These are phyloP conservation scores for Filosporella fistucella DNA, from an alignment of 495 filamentous ascomycete species.

Conservation along the genomic window DNA sequence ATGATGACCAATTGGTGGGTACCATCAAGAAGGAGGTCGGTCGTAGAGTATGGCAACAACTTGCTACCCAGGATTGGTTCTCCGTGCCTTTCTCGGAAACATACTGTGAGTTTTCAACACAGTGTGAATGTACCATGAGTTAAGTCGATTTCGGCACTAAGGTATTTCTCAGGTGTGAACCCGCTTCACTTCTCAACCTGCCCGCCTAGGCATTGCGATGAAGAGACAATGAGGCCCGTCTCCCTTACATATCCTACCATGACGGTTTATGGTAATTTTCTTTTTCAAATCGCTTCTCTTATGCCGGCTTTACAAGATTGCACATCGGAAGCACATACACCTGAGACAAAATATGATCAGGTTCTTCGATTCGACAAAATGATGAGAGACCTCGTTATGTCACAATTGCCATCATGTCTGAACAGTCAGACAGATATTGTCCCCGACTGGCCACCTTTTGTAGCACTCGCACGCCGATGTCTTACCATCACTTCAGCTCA, in stretches of 20 bases:
- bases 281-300: slow-evolving; percentile 34
- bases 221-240: slow-evolving; percentile 31
- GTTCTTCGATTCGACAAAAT: slow-evolving; percentile 37
- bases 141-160: no score
- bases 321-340: slow-evolving; percentile 29
- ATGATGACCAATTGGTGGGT: slow-evolving; percentile 26
- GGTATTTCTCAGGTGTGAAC: slow-evolving; percentile 24
- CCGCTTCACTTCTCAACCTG: slow-evolving; percentile 35
- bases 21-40: slow-evolving; percentile 31
- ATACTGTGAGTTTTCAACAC: slow-evolving; percentile 25
- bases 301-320: slow-evolving; percentile 39
- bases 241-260: slow-evolving; percentile 32
- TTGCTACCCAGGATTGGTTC: slow-evolving; percentile 44
- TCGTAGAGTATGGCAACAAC: slow-evolving; percentile 38
- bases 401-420: slow-evolving; percentile 29
- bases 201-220: slow-evolving; percentile 36
- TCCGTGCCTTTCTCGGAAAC: slow-evolving; percentile 42
- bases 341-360: slow-evolving; percentile 36
- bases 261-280: slow-evolving; percentile 34
- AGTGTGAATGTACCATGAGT: not conserved
- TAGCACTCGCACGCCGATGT: slow-evolving; percentile 38
- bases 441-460: slow-evolving; percentile 33
- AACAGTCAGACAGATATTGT: slow-evolving; percentile 29
- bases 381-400: slow-evolving; percentile 35
- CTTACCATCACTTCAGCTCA: slow-evolving; percentile 40